phyloP scores from a whole-genome alignment of 805 yeast genomes.

The Candida corydali region DNA sequence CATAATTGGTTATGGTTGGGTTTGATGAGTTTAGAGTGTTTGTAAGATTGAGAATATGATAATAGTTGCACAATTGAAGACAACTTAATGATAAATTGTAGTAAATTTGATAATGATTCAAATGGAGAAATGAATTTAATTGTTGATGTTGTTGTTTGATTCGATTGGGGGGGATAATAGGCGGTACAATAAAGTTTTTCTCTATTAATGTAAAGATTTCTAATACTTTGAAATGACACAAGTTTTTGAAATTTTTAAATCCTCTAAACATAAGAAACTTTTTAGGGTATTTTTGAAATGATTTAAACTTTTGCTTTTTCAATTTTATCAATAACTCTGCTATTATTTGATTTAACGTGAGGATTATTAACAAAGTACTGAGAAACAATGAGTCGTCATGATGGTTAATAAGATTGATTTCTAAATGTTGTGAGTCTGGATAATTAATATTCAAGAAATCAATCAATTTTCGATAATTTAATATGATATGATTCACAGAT shows the following conservation, averaged over 20 bases:
- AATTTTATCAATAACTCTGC: slow-evolving; percentile 27
- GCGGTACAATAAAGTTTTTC: slow-evolving; percentile 13
- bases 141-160: neutral
- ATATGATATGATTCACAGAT: slow-evolving; percentile 23
- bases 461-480: slow-evolving; percentile 18
- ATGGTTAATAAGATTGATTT: slow-evolving; percentile 16
- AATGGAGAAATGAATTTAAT: slow-evolving; percentile 11
- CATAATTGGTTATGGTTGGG: slow-evolving; percentile 7
- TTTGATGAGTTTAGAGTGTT: slow-evolving; percentile 17
- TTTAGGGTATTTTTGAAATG: slow-evolving; percentile 14
- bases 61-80: slow-evolving; percentile 27
- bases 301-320: slow-evolving; percentile 21
- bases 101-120: slow-evolving; percentile 23
- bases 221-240: slow-evolving; percentile 23
- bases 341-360: slow-evolving; percentile 23
- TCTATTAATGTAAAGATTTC: slow-evolving; percentile 23
- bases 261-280: slow-evolving; percentile 15
- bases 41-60: slow-evolving; percentile 25
- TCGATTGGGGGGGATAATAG: slow-evolving; percentile 9
- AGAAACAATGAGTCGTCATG: slow-evolving; percentile 25
- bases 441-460: slow-evolving; percentile 19
- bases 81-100: slow-evolving; percentile 26
- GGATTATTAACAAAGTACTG: slow-evolving; percentile 21
- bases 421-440: slow-evolving; percentile 10
- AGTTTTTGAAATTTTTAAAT: slow-evolving; percentile 22